Base-by-base conservation (phyloP, 805 yeast genomes). In the Kurtzmaniella fragi region DNA sequence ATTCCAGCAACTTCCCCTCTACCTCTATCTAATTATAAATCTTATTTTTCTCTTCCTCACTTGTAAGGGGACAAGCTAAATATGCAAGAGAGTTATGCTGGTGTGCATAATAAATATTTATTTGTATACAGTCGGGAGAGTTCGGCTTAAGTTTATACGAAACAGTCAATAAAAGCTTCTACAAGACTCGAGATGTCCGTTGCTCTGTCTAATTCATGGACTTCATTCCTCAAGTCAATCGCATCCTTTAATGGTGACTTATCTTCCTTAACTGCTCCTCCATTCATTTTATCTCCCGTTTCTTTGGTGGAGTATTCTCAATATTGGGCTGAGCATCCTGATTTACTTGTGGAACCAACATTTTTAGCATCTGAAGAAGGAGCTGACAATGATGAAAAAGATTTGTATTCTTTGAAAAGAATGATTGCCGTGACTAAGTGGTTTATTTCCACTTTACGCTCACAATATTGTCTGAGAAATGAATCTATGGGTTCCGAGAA, bases 321-420 rank as follows among this genome's bases (percentile, higher is more conserved):
- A 61, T 93, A 87, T 66, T 93, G 99, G 97, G 87, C 89, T 34
- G 96, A 90, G 57, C 91, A 87, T 55, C 89, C 90, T 16, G 91
- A 86, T 45, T 71, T 89, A 46, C 76, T 93, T 40, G 62, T 88
- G 39, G 90, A 78, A 28, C 90, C 97, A 27, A 73, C 72, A 46
- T 70, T 71, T 44, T 68, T 77, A 39, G 55, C 50, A 13, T 50
- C 61, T 2, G 62, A 67, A n/a, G 76, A 71, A 14, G 68, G 68
- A 9, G 52, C 59, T 39, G 48, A 51, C 32, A 48, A 46, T 10
- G 47, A 44, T 6, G 72, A 77, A 37, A 43, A 37, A 4, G 63
- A 60, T 14, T 68, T 71, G n/a, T 49, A 64, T 55, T 74, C 78
- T 7, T 70, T 79, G 47, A 74, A 80, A 58, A 73, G 96, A 45